Conservation (phyloP, 1,284 basidiomycete species). For the Apiotrichum gracile region DNA sequence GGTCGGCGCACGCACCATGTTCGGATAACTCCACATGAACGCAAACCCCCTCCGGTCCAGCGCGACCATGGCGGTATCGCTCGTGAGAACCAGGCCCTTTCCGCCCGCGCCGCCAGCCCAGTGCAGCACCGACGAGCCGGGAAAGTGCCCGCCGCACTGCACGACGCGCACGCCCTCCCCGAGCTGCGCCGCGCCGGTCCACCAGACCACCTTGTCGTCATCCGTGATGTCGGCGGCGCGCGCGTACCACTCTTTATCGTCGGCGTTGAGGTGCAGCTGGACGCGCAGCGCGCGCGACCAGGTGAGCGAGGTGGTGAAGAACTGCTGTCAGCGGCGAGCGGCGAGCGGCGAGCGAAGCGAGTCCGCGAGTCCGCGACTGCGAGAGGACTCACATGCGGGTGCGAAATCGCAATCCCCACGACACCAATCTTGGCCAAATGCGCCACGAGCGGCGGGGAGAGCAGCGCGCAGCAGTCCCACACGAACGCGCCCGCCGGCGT, state of each 20-base stretch:
- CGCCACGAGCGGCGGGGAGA: slow-evolving; percentile 30
- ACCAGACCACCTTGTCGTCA: slow-evolving; percentile 31
- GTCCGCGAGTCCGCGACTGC: too few species aligned
- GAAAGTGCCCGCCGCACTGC: slow-evolving; percentile 47
- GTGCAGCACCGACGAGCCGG: slow-evolving; percentile 40
- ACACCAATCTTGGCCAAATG: slow-evolving; percentile 34
- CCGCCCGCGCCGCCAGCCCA: slow-evolving; percentile 29
- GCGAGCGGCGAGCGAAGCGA: background rate
- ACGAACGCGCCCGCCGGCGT: slow-evolving; percentile 36
- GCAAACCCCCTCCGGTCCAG: slow-evolving; percentile 38
- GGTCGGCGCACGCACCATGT: slow-evolving; percentile 31
- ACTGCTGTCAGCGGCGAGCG: slow-evolving; percentile 22
- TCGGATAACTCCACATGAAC: slow-evolving; percentile 45
- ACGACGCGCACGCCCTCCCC: slow-evolving; percentile 30
- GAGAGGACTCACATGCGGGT: slow-evolving; percentile 41
- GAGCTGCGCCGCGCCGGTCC: slow-evolving; percentile 22
- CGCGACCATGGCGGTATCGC: slow-evolving; percentile 46
- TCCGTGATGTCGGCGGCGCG: slow-evolving; percentile 24
- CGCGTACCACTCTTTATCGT: slow-evolving; percentile 40
- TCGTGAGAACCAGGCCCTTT: slow-evolving; percentile 35
- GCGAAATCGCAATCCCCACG: slow-evolving; percentile 43
- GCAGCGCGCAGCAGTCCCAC: slow-evolving; percentile 43
- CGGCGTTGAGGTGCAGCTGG: slow-evolving; percentile 36
- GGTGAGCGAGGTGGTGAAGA: slow-evolving; percentile 42
- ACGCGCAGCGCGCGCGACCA: slow-evolving; percentile 42